Evolutionary conservation across 257 asterid species (phyloP).

Genomic region (Linderniella brevidens): DNA sequence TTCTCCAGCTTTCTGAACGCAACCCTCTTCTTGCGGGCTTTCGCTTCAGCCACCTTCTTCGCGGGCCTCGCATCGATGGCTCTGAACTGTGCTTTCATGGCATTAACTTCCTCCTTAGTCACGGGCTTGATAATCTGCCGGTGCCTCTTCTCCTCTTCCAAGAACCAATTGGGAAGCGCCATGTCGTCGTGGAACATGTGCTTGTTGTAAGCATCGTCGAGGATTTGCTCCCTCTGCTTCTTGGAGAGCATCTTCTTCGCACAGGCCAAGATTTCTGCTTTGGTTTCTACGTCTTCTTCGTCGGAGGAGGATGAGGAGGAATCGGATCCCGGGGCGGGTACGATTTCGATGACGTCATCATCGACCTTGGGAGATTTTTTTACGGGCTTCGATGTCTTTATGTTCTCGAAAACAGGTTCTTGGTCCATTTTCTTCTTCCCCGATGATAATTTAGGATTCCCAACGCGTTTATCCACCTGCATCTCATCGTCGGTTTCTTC

Average conservation of each 20-base stretch:
- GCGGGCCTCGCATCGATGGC: conserved; percentile 90
- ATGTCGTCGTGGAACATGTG: conserved; percentile 68
- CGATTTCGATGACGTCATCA: conserved; percentile 63
- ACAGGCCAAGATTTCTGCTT: conserved; percentile 73
- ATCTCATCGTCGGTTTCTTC: conserved; percentile 71
- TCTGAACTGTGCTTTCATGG: conserved; percentile 69
- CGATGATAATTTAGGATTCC: conserved; percentile 8
- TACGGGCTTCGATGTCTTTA: conserved; percentile 8
- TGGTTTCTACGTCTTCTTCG: conserved; percentile 35
- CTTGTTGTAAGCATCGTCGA: conserved; percentile 86
- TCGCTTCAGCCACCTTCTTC: conserved; percentile 90
- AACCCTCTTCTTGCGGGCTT: conserved; percentile 73
- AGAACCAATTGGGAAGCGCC: conserved; percentile 82
- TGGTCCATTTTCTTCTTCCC: conserved; percentile 6
- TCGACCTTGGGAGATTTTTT: conserved; percentile 12
- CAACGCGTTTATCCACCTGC: conserved; percentile 17
- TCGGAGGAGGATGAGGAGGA: conserved; percentile 57
- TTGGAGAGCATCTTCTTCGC: conserved; percentile 73
- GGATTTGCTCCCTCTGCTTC: conserved; percentile 69
- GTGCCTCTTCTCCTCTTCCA: conserved; percentile 66
- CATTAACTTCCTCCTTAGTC: conserved; percentile 68
- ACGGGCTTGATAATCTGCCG: conserved; percentile 59
- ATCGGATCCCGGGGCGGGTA: conserved; percentile 75
- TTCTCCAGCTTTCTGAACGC: conserved; percentile 53
- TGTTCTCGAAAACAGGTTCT: conserved; percentile 5